Percentiles rank a stretch among this genome's conserved stretches.
Evolutionary conservation across 1,284 basidiomycete species (phyloP).

Genomic region (Puccinia coronata): DNA sequence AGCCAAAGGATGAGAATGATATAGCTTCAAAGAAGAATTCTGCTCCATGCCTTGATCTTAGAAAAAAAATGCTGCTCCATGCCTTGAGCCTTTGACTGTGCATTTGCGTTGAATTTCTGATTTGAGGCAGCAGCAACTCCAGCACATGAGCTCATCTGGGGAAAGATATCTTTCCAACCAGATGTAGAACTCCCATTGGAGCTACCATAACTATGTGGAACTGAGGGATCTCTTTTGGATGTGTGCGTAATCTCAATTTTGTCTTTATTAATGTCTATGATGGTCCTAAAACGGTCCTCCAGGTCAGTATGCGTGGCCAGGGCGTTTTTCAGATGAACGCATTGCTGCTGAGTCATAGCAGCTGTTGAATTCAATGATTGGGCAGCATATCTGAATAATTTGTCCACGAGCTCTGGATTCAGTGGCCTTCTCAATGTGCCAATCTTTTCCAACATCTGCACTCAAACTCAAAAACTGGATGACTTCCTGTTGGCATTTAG

Average conservation of each 20-base stretch:
- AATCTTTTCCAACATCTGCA: constrained; percentile 54
- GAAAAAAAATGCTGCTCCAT: background rate
- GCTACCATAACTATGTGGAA: background rate
- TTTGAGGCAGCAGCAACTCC: background rate
- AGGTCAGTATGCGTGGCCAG: constrained; percentile 45
- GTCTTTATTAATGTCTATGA: constrained; percentile 37
- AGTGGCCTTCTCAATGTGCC: constrained; percentile 51
- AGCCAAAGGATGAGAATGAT: background rate
- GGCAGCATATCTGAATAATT: constrained; percentile 51
- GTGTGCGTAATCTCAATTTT: constrained; percentile 26
- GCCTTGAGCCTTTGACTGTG: background rate
- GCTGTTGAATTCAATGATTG: background rate
- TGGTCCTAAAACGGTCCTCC: constrained; percentile 33
- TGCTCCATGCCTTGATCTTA: no score
- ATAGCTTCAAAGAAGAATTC: constrained; percentile 23
- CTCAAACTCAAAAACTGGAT: constrained; percentile 52
- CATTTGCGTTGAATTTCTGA: background rate
- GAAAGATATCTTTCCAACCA: constrained; percentile 27
- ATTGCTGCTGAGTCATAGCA: constrained; percentile 42
- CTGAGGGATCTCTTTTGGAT: background rate
- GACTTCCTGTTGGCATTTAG: no score
- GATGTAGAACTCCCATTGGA: background rate
- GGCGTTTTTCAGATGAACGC: constrained; percentile 31
- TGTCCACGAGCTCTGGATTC: constrained; percentile 41
- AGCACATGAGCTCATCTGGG: constrained; percentile 15